A percentile compares a stretch with the other conserved stretches of the same genome.
phyloP scores from a whole-genome alignment of 1,284 basidiomycete genomes.

The Boletus semigastroideus region DNA sequence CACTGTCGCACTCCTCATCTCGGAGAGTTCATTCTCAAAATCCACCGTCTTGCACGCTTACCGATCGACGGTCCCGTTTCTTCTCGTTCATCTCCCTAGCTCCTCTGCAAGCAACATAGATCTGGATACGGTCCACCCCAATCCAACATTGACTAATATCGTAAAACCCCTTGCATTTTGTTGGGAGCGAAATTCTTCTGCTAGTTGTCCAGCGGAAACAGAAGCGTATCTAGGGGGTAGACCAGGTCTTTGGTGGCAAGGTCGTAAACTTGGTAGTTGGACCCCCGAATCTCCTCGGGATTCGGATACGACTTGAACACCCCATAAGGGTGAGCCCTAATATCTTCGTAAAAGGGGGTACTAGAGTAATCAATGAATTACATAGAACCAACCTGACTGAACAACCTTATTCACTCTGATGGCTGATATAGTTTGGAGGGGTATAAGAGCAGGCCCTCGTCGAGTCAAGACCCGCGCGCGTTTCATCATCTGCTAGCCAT shows the following conservation, averaged over 20 bases:
- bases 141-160: slow-evolving; percentile 20
- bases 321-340: too few relatives aligned
- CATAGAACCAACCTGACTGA: too few relatives aligned
- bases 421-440: slow-evolving; percentile 14
- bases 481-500: slow-evolving; percentile 2
- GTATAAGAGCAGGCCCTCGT: slow-evolving; percentile 17
- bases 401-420: background rate
- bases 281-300: slow-evolving; percentile 12
- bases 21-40: slow-evolving; percentile 74
- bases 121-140: slow-evolving; percentile 19
- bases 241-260: slow-evolving; percentile 53
- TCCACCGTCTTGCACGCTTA: slow-evolving; percentile 65
- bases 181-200: slow-evolving; percentile 52
- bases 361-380: too few relatives aligned
- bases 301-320: slow-evolving; percentile 5
- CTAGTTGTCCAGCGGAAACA: background rate
- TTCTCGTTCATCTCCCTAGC: slow-evolving; percentile 75
- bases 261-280: slow-evolving; percentile 21
- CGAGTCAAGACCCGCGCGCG: background rate
- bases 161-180: slow-evolving; percentile 44
- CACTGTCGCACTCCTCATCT: slow-evolving; percentile 72
- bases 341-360: too few relatives aligned
- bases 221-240: slow-evolving; percentile 31
- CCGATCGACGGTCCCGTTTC: slow-evolving; percentile 71
- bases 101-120: background rate